Conservation (phyloP, 179 eudicot genomes). For the Vitellaria paradoxa region DNA sequence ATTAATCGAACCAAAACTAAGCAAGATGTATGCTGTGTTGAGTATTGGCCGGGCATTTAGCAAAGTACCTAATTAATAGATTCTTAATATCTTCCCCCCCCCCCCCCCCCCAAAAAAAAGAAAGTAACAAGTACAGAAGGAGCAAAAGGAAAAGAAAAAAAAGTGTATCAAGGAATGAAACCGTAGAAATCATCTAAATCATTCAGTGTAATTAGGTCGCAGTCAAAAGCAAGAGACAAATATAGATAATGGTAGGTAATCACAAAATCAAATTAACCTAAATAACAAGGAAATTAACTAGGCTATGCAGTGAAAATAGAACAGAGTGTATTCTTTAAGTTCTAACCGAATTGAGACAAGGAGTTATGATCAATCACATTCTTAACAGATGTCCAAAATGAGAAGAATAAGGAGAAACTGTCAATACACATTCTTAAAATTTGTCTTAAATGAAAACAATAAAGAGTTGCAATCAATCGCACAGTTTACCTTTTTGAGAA, state of each 20-base stretch:
- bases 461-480: background rate
- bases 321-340: background rate
- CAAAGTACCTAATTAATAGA: background rate
- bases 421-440: no score
- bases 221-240: background rate
- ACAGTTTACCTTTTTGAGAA: conserved; percentile 67
- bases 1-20: background rate
- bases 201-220: background rate
- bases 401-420: background rate
- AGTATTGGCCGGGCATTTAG: background rate
- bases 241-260: background rate
- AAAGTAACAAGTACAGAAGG: background rate
- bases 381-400: background rate
- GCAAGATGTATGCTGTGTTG: background rate
- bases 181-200: background rate
- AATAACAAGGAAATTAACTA: conserved; percentile 1
- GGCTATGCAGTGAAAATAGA: background rate
- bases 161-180: background rate
- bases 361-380: background rate
- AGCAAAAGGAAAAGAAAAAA: background rate
- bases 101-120: no score
- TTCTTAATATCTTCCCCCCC: background rate
- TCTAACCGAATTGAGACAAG: background rate
- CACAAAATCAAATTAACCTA: background rate
- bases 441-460: no score